Evolutionary conservation across 2,329 filamentous ascomycete species (phyloP), one percentile per base, ranked within the genome.

Genomic region (Pseudogymnoascus sp.): DNA sequence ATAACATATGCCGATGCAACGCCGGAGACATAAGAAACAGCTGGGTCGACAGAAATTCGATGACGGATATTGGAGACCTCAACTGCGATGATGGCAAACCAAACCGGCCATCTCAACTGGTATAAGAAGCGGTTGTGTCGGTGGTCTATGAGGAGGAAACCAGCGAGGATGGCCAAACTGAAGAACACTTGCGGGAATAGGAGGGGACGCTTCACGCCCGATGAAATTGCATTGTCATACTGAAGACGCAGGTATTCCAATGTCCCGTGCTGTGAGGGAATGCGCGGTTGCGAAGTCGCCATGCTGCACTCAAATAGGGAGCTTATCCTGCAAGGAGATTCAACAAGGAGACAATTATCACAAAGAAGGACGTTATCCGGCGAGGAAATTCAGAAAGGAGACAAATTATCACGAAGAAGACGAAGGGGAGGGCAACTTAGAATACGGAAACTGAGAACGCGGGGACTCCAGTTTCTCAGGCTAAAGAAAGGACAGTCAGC

Each of bases 91-190:
- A 81, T 73, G 7, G 75, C 69, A 6, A 74, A 76, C 63, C 82
- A 73, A 18, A 86, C 76, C 11, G 78, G 72, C 78, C 81, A 86
- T 47, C 79, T 74, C 34, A 78, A 76, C 7, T 69, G 74, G 67
- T 82, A 83, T 10, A 85, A 68, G 79, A 80, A 82, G 4, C 78
- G 78, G 7, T 78, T 75, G 1, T 75, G 73, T 34, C 72, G 75
- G 68, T 87, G 83, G 1, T 83, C 82, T 65, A 87, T 76, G 60
- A 79, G 74, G 12, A 87, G 77, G 72, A 85, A 88, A 3, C 83
- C 66, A 0, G 79, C 71, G 0, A 87, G 63, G 45, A 84, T 59
- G 51, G 81, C 75, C 29, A 77, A 70, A 3, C 78, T 79, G 21
- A 83, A 64, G 5, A 85, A 64, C 63, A 77, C 75, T 64, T 82